Percentiles rank a stretch among this genome's conserved stretches.
phyloP scores from a whole-genome alignment of 768 basidiomycete species.

The Boletus sensibilis region DNA sequence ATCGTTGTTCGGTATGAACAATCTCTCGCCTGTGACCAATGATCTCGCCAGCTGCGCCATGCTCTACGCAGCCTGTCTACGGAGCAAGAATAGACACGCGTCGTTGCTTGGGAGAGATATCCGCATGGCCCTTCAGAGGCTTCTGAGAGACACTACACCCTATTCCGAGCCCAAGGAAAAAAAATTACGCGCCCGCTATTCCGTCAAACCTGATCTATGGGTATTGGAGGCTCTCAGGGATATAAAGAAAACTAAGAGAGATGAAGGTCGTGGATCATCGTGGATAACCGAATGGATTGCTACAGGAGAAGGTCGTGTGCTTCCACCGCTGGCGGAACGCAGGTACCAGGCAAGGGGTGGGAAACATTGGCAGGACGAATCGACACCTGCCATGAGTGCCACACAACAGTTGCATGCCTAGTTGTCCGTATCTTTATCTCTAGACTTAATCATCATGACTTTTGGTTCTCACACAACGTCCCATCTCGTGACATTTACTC shows the following conservation, averaged over 20 bases:
- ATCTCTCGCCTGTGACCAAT: slow-evolving; percentile 49
- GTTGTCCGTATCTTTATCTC: neutral
- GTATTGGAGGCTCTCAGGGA: slow-evolving; percentile 37
- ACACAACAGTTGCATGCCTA: slow-evolving; percentile 11
- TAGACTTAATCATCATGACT: neutral
- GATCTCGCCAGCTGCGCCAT: slow-evolving; percentile 60
- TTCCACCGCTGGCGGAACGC: slow-evolving; percentile 20
- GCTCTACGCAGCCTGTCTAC: slow-evolving; percentile 55
- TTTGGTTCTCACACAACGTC: neutral
- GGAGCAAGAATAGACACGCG: slow-evolving; percentile 41
- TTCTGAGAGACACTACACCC: slow-evolving; percentile 25
- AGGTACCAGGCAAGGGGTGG: slow-evolving; percentile 12
- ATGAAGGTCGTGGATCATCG: slow-evolving; percentile 28
- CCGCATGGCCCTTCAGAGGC: slow-evolving; percentile 39
- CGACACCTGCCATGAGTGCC: neutral
- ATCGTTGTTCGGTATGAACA: slow-evolving; percentile 54
- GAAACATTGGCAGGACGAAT: neutral
- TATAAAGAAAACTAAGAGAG: slow-evolving; percentile 34
- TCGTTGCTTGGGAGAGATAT: slow-evolving; percentile 42
- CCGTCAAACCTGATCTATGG: slow-evolving; percentile 38
- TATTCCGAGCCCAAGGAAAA: slow-evolving; percentile 20
- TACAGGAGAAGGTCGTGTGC: slow-evolving; percentile 18
- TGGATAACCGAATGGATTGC: slow-evolving; percentile 31
- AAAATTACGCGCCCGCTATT: slow-evolving; percentile 23
- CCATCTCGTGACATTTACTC: neutral